Evolutionary conservation across 1,139 yeast genomes (phyloP).

Genomic region (Ogataea hybrid): DNA sequence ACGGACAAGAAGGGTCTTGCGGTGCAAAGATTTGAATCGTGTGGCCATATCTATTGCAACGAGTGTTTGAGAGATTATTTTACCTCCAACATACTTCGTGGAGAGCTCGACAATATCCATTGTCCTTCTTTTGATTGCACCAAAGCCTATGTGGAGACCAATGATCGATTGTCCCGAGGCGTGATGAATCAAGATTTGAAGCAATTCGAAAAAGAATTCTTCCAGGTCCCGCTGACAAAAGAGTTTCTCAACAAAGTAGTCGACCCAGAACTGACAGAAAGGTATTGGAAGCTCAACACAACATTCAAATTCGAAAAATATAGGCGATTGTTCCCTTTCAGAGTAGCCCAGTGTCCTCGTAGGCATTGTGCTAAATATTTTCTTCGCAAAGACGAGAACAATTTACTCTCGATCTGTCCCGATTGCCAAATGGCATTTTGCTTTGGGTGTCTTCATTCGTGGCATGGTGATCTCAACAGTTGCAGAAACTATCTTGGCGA

Average conservation of each 20-base stretch:
- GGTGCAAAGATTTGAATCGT: constrained; percentile 43
- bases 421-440: constrained; percentile 60
- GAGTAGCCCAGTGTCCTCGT: constrained; percentile 55
- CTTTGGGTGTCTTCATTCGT: constrained; percentile 55
- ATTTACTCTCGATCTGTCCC: constrained; percentile 52
- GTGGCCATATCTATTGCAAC: constrained; percentile 56
- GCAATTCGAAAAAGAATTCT: constrained; percentile 30
- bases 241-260: constrained; percentile 36
- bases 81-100: constrained; percentile 43
- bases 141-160: constrained; percentile 25
- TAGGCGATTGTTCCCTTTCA: constrained; percentile 44
- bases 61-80: constrained; percentile 50
- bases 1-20: constrained; percentile 46
- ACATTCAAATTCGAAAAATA: constrained; percentile 46
- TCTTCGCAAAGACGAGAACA: constrained; percentile 48
- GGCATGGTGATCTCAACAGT: constrained; percentile 58
- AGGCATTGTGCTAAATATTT: constrained; percentile 42
- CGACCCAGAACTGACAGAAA: constrained; percentile 32
- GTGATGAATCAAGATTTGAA: constrained; percentile 29
- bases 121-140: constrained; percentile 59
- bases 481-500: constrained; percentile 39
- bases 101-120: constrained; percentile 52
- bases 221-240: constrained; percentile 39
- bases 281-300: constrained; percentile 41
- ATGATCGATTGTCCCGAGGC: constrained; percentile 14